A percentile compares a stretch with the other conserved stretches of the same genome.
Conservation (phyloP, 169 alveolate genomes). For the Plasmodium vinckei region DNA sequence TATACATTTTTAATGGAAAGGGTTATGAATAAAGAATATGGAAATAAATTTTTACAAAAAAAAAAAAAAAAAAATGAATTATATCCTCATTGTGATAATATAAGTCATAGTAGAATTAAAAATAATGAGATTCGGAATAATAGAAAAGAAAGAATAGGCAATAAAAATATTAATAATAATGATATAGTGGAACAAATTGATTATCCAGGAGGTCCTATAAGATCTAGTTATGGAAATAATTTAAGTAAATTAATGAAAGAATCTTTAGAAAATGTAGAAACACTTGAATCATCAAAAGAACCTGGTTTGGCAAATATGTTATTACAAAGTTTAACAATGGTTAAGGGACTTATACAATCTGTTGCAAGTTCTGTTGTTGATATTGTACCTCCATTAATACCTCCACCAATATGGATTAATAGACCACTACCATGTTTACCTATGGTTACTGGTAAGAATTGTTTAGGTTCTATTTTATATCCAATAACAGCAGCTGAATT, state of each 20-base stretch:
- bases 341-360: conserved; percentile 87
- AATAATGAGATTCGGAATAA: background rate
- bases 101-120: background rate
- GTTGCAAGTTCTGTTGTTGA: conserved; percentile 85
- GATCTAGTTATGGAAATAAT: conserved; percentile 78
- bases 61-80: conserved; percentile 28
- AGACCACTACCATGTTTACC: conserved; percentile 91
- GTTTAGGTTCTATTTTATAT: conserved; percentile 88
- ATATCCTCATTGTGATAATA: conserved; percentile 74
- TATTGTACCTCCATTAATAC: conserved; percentile 88
- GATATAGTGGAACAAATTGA: conserved; percentile 4
- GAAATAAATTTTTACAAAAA: conserved; percentile 68
- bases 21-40: conserved; percentile 53
- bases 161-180: conserved; percentile 31
- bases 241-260: conserved; percentile 78
- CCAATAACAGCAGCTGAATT: conserved; percentile 90
- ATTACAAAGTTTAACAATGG: conserved; percentile 83
- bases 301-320: conserved; percentile 86
- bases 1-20: conserved; percentile 78
- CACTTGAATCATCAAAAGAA: conserved; percentile 75
- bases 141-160: background rate
- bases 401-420: conserved; percentile 80
- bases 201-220: conserved; percentile 83
- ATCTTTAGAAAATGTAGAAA: conserved; percentile 42
- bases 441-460: conserved; percentile 89